Evolutionary conservation across 139 green algal species (phyloP), one percentile per base, ranked within the genome.

Genomic region (Chara braunii): DNA sequence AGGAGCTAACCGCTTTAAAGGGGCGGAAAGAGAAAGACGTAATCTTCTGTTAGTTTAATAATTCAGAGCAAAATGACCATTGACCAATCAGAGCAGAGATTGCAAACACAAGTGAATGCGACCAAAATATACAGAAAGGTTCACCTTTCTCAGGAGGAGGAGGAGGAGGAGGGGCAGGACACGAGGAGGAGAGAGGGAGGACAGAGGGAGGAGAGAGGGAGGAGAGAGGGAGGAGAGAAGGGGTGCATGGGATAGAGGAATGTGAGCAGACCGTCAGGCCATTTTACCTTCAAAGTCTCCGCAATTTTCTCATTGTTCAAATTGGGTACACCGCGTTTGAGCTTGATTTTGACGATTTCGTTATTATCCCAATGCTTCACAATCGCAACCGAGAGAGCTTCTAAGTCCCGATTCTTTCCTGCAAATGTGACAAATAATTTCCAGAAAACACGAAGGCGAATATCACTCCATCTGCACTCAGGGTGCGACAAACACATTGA

Each of bases 281-380:
- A 12, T 12, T 44, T 63, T 30, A 64, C 61, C 50, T 70, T 71
- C 31, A 71, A 53, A 18, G 64, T 32, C n/a, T 71, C 61, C 22
- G 61, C 61, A 30, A 71, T 71, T 28, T 30, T 28, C 52, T 71
- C 61, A 18, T 68, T 71, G 30, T 23, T 53, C 22, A 53, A 68
- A 23, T 71, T 71, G 29, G 44, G 61, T 22, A 71, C 61, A 29
- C 61, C 61, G 22, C 61, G 52, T 53, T 71, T 71, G 5, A 71
- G 30, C 51, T 23, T 42, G 5, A 71, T 71, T 42, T 71, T 71
- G 31, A 30, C 61, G 14, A 71, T 14, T 30, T 71, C 61, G 26
- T 12, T 31, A 18, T 53, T 26, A 3, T 71, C 61, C 61, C 61
- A 71, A 29, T 68, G n/a, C 18, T 32, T n/a, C 50, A 71, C n/a